Base-by-base conservation (phyloP, 106 monocot species). In the Dendrobium officinale region DNA sequence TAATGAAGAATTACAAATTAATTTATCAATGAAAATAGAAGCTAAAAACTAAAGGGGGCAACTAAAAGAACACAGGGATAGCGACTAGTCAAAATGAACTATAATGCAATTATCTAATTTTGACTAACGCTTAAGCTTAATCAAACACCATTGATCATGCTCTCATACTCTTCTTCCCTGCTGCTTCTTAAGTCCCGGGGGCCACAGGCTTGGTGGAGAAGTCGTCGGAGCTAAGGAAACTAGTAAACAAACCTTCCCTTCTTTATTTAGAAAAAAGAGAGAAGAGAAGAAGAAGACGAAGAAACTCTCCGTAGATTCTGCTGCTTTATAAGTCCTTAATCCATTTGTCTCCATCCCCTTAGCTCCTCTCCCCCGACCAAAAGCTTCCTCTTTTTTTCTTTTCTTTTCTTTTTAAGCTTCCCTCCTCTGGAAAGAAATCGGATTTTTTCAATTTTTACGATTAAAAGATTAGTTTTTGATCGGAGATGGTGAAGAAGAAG, bases 401-500 rank as follows among this genome's bases (percentile, higher is more conserved):
- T 6, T 66, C n/a, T 66, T 22, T 22, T 37, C 37, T 37, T 37
- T 37, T 37, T 37, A 37, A 37, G 37, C 37, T 37, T 37, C 37
- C 72, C 15, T 29, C 33, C n/a, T 72, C 37, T 17, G 13, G 2
- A 51, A 11, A 51, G 51, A 51, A 13, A 51, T 51, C 15, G 13
- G 16, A 51, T 51, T 51, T 51, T 51, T 51, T 51, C 51, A 15
- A 33, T 72, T 72, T 1, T 7, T 1, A 13, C 15, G 72, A 72
- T 40, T 15, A 11, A 11, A 37, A 33, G 10, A 26, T 66, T 26
- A 7, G 4, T 72, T 72, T 72, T 72, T 72, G 1, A 72, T 40
- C 17, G 33, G 72, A 40, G 72, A 72, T 72, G 72, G 72, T 27
- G 40, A 72, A 37, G 72, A 72, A 29, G 72, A 72, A 72, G 13